Conservation (phyloP, 306 rosid genomes). For the Dryas drummondii region DNA sequence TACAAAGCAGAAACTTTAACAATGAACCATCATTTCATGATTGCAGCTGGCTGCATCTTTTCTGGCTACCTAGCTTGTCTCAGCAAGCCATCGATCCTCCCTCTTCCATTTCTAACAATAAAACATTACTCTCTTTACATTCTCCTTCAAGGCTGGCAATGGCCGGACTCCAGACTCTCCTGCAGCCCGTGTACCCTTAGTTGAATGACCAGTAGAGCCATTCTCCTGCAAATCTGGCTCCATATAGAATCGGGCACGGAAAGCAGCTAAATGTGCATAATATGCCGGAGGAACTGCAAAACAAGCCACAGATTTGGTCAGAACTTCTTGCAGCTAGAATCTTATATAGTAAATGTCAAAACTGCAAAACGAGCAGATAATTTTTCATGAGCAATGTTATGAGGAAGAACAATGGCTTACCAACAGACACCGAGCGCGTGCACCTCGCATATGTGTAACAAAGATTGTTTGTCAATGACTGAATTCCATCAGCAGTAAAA, state of each 20-base stretch:
- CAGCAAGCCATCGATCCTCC: conserved; percentile 17
- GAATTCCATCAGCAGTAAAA: conserved; percentile 87
- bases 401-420: conserved; percentile 43
- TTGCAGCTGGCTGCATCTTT: conserved; percentile 19
- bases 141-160: conserved; percentile 90
- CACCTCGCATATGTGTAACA: conserved; percentile 94
- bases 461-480: conserved; percentile 80
- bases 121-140: conserved; percentile 97
- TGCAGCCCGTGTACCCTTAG: conserved; percentile 43
- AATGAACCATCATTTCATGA: conserved; percentile 18
- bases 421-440: conserved; percentile 88
- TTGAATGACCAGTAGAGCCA: conserved; percentile 47
- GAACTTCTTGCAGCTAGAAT: not conserved
- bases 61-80: conserved; percentile 15
- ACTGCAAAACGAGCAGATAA: not conserved
- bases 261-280: conserved; percentile 94
- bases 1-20: conserved; percentile 27
- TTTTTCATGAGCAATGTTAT: not conserved
- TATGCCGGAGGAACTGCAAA: conserved; percentile 88
- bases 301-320: conserved; percentile 17
- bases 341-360: not conserved
- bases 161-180: conserved; percentile 82
- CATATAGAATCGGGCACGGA: conserved; percentile 90
- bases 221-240: conserved; percentile 86
- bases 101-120: conserved; percentile 53